These are phyloP conservation scores for Mucor lusitanicus DNA, from an alignment of 371 early-diverging fungal genomes.

Conservation along the genomic window DNA sequence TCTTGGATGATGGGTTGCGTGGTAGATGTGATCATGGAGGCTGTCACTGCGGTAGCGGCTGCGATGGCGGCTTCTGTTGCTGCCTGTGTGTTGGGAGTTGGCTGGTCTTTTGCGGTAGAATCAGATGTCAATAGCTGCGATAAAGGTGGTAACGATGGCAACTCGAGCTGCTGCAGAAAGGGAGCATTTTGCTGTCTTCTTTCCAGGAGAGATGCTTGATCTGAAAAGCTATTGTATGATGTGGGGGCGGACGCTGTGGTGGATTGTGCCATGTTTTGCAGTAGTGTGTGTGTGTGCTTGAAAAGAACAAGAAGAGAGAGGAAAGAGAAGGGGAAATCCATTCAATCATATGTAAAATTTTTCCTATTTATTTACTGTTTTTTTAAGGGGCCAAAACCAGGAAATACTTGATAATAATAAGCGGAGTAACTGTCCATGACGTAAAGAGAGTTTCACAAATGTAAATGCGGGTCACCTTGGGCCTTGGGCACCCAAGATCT, in stretches of 20 bases:
- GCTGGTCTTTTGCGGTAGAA: neutral
- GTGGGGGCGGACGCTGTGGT: neutral
- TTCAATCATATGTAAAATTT: neutral
- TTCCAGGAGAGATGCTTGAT: constrained; percentile 23
- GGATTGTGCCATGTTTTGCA: neutral
- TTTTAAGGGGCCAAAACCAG: constrained; percentile 3
- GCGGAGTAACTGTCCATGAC: neutral
- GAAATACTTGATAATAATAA: constrained; percentile 3
- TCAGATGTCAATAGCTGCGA: constrained; percentile 31
- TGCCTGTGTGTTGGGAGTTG: neutral
- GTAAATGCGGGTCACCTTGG: neutral
- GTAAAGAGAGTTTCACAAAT: constrained; percentile 3
- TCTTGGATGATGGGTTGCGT: constrained; percentile 20
- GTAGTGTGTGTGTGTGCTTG: neutral
- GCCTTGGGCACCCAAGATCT: neutral
- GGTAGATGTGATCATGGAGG: constrained; percentile 17
- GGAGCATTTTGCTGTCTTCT: constrained; percentile 38
- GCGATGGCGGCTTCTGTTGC: constrained; percentile 15
- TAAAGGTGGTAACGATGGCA: constrained; percentile 38
- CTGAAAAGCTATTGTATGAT: neutral
- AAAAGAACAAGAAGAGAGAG: neutral
- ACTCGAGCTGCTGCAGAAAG: constrained; percentile 34
- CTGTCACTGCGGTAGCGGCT: constrained; percentile 11
- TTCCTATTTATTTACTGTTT: neutral
- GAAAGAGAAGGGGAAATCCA: neutral